phyloP scores from a whole-genome alignment of 2,329 filamentous ascomycete species.

The Hypoxylon sp. region DNA sequence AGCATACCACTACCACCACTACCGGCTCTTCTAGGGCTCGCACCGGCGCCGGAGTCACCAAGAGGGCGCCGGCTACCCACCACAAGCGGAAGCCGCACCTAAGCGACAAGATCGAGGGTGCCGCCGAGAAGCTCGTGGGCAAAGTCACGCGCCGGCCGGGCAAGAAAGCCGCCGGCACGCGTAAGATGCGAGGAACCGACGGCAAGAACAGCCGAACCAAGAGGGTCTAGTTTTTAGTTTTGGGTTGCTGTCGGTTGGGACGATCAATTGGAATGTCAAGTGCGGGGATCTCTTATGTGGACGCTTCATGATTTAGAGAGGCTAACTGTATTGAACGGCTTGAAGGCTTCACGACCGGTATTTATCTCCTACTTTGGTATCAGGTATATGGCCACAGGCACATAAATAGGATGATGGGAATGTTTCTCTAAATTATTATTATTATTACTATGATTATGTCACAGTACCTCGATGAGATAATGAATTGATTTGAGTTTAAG shows the following conservation, averaged over 20 bases:
- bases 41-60: conserved; percentile 37
- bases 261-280: background rate
- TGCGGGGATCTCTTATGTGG: background rate
- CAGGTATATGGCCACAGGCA: background rate
- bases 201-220: conserved; percentile 41
- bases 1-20: conserved; percentile 19
- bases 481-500: background rate
- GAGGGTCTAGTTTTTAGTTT: conserved; percentile 19
- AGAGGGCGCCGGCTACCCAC: conserved; percentile 42
- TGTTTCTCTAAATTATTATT: background rate
- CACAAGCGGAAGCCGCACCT: conserved; percentile 48
- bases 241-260: background rate
- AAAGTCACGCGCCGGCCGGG: conserved; percentile 43
- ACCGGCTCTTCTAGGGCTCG: conserved; percentile 15
- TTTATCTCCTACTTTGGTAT: background rate
- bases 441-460: too few relatives aligned
- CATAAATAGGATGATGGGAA: background rate
- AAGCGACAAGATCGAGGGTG: conserved; percentile 46
- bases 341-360: background rate
- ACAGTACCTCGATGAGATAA: background rate
- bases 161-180: conserved; percentile 48
- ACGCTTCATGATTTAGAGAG: background rate
- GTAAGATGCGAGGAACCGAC: conserved; percentile 47
- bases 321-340: background rate
- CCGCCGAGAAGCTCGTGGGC: conserved; percentile 45